Percentiles rank a stretch among this genome's conserved stretches.
phyloP scores from a whole-genome alignment of 2,329 filamentous ascomycete species.

The Cytospora mali region DNA sequence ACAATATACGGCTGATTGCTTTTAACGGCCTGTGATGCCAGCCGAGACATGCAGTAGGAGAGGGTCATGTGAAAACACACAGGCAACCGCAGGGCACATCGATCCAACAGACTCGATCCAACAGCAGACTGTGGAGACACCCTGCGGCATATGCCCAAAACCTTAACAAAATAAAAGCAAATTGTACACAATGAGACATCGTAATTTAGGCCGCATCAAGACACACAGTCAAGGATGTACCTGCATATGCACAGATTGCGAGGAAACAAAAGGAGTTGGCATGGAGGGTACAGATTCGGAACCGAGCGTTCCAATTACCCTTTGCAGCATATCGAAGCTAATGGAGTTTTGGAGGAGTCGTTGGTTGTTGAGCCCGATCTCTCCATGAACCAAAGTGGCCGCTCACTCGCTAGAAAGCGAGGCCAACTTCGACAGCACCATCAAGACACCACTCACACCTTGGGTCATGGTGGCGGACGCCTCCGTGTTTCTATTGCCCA shows the following conservation, averaged over 20 bases:
- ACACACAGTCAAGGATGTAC: neutral
- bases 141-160: neutral
- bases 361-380: neutral
- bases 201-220: neutral
- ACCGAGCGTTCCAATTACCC: neutral
- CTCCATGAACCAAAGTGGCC: neutral
- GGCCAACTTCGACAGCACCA: slow-evolving; percentile 29
- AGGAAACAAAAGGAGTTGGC: neutral
- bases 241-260: neutral
- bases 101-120: neutral
- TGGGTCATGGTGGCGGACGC: slow-evolving; percentile 84
- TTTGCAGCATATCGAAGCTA: neutral
- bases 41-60: neutral
- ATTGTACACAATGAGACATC: neutral
- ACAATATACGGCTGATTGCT: neutral
- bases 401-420: slow-evolving; percentile 18
- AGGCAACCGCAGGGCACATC: neutral
- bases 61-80: neutral
- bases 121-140: neutral
- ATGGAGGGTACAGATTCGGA: neutral
- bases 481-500: slow-evolving; percentile 86
- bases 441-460: slow-evolving; percentile 78
- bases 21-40: neutral
- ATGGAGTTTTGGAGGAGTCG: neutral
- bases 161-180: neutral